These are phyloP conservation scores for Leptographium procerum DNA, from an alignment of 2,329 filamentous ascomycete genomes.

Conservation along the genomic window DNA sequence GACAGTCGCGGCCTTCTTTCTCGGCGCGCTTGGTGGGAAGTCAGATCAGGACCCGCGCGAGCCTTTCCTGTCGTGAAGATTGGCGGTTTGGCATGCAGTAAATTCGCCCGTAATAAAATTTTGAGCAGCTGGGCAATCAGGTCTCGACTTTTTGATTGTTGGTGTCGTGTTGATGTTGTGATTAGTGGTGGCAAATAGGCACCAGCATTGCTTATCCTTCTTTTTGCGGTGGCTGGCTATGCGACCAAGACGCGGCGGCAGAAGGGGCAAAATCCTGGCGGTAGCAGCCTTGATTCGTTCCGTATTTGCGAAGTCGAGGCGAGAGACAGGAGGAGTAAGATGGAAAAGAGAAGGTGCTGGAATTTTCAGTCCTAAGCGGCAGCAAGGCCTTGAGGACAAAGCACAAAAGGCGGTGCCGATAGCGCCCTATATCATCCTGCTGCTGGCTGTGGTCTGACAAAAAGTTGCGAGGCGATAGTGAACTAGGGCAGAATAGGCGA, in stretches of 20 bases:
- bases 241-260: background rate
- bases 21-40: background rate
- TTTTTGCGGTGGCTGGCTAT: background rate
- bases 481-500: background rate
- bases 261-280: background rate
- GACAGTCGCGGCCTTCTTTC: background rate
- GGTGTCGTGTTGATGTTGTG: background rate
- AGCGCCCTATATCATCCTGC: background rate
- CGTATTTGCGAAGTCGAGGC: background rate
- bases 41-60: background rate
- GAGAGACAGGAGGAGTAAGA: background rate
- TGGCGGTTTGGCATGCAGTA: background rate
- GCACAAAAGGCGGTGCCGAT: background rate
- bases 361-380: background rate
- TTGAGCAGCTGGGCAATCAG: background rate
- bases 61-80: background rate
- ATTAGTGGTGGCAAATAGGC: conserved; percentile 1
- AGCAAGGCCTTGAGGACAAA: background rate
- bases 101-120: background rate
- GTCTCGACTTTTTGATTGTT: background rate
- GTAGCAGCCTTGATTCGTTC: background rate
- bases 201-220: background rate
- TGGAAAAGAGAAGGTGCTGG: background rate
- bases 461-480: background rate
- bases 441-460: background rate